Evolutionary conservation across 768 basidiomycete genomes (phyloP), one percentile per base, ranked within the genome.

Genomic region (Rickenella mellea): DNA sequence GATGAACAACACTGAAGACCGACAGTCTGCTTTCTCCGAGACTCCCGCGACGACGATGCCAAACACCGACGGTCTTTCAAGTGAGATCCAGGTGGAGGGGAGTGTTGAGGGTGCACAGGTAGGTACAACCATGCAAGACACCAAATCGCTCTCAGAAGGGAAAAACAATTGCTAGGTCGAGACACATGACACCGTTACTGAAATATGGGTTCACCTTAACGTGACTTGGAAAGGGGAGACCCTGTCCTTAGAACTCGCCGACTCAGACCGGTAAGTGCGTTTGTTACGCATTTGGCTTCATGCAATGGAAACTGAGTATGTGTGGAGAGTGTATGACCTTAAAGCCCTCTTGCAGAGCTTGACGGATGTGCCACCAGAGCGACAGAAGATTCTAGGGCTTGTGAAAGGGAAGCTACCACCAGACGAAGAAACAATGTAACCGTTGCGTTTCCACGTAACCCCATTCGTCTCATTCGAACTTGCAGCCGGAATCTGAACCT

Each of bases 311-410:
- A 25, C 38, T 46, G 27, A 38, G n/a, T 38, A 39, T 17, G 39
- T 20, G 17, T 31, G 26, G 54, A 92, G 88, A 60, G 75, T 92
- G 9, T 85, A 77, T 52, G 90, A 93, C 54, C 67, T 93, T 50
- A 87, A 90, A 61, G 65, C 68, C 12, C 58, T 70, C 2, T 66
- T 94, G 28, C 71, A 80, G 44, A 68, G 62, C 26, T 55, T 89
- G 40, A 94, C 89, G 4, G 73, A 68, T 42, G 89, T 94, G 3
- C 88, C 89, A 9, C 74, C 78, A 21, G 86, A 85, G 52, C 69
- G 88, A 6, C 88, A 92, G 65, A 93, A 94, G 65, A 80, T 93
- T 42, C 68, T 92, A 24, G 89, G 89, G 1, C 61, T 94, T 20
- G 79, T 83, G 24, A 89, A 86, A 53, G 85, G 85, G 21, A 91